Conservation (phyloP, 2,329 filamentous ascomycete genomes). For the Ascochyta pisi region DNA sequence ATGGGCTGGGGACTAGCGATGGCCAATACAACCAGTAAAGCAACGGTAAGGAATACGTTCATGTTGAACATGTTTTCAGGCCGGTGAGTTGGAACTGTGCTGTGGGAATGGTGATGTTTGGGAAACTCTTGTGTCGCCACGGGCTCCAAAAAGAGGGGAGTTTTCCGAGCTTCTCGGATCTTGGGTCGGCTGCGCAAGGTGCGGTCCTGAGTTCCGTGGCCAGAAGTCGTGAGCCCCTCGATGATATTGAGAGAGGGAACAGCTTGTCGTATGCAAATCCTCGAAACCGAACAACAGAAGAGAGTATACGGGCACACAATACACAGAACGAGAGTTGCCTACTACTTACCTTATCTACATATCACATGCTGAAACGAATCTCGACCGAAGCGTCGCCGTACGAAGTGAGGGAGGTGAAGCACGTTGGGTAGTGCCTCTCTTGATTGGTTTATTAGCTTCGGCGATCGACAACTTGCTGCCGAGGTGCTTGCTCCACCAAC, state of each 20-base stretch:
- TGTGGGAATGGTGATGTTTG: background rate
- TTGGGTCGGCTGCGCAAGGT: background rate
- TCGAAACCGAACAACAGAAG: background rate
- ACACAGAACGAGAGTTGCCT: background rate
- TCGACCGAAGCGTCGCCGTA: conserved; percentile 1
- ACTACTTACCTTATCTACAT: background rate
- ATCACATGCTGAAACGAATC: background rate
- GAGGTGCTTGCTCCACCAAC: conserved; percentile 9
- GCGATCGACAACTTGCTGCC: conserved; percentile 12
- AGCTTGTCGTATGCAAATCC: background rate
- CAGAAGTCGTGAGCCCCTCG: background rate
- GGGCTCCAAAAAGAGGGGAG: background rate
- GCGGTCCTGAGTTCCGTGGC: background rate
- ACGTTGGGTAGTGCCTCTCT: conserved; percentile 5
- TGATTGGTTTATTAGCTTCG: conserved; percentile 5
- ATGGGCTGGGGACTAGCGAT: background rate
- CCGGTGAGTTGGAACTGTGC: background rate
- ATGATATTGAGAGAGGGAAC: background rate
- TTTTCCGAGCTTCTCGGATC: background rate
- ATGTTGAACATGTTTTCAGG: background rate
- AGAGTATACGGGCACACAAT: background rate
- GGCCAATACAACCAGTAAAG: background rate
- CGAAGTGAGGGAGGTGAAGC: conserved; percentile 13
- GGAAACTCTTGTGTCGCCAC: background rate
- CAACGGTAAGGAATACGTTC: background rate